Conservation (phyloP, 179 eudicot genomes). For the Camellia oleifera region DNA sequence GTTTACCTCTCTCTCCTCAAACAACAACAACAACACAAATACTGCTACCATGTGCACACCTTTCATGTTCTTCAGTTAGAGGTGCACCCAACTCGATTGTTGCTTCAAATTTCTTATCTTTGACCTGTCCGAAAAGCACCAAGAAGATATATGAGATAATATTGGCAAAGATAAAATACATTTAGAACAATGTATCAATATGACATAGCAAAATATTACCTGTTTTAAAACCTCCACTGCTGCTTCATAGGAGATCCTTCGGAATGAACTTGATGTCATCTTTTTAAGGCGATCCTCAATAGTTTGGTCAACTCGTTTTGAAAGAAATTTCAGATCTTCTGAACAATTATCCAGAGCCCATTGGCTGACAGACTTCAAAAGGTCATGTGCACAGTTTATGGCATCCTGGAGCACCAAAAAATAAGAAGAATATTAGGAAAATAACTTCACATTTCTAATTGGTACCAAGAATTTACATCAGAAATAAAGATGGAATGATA, state of each 20-base stretch:
- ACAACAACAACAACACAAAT: background rate
- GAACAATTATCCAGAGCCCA: slow-evolving; percentile 52
- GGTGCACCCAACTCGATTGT: slow-evolving; percentile 56
- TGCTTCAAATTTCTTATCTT: slow-evolving; percentile 43
- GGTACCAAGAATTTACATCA: background rate
- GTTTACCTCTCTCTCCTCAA: background rate
- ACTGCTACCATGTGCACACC: slow-evolving; percentile 34
- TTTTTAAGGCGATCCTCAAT: slow-evolving; percentile 55
- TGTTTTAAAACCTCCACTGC: slow-evolving; percentile 57
- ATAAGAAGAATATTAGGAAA: background rate
- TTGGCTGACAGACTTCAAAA: slow-evolving; percentile 68
- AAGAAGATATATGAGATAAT: background rate
- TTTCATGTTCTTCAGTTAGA: slow-evolving; percentile 83
- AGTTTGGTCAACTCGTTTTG: slow-evolving; percentile 63
- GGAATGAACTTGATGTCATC: slow-evolving; percentile 41
- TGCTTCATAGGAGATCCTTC: slow-evolving; percentile 70
- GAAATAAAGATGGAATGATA: background rate
- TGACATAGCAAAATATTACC: slow-evolving; percentile 4
- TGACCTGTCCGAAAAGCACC: slow-evolving; percentile 31
- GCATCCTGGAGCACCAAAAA: slow-evolving; percentile 59
- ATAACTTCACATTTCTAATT: background rate
- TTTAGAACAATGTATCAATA: background rate
- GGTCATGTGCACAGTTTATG: slow-evolving; percentile 75
- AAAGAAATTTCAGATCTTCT: slow-evolving; percentile 64
- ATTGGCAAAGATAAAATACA: background rate